These are phyloP conservation scores for Wickerhamomyces rabaulensis DNA, from an alignment of 805 yeast species.

Conservation along the genomic window DNA sequence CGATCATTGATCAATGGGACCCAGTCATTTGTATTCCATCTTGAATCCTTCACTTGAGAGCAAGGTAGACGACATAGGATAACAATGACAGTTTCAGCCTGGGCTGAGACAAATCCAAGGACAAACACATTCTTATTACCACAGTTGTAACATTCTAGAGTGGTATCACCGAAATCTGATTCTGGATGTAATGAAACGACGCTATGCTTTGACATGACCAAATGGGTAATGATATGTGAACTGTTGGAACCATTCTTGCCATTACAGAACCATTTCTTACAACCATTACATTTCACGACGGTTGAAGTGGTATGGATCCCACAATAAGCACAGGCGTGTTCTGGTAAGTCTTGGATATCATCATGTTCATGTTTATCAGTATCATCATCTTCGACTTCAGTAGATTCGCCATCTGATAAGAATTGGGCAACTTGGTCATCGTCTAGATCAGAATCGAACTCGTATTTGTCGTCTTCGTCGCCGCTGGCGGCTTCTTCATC, in stretches of 20 bases:
- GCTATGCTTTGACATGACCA: constrained; percentile 76
- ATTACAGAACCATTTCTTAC: constrained; percentile 90
- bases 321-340: constrained; percentile 62
- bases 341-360: constrained; percentile 20
- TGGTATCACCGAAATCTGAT: constrained; percentile 81
- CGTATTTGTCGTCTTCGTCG: constrained; percentile 1
- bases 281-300: constrained; percentile 70
- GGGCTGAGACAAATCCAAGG: constrained; percentile 84
- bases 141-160: constrained; percentile 86
- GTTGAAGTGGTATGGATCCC: constrained; percentile 60
- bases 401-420: constrained; percentile 14
- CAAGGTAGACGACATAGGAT: constrained; percentile 86
- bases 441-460: constrained; percentile 12
- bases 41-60: constrained; percentile 64
- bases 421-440: constrained; percentile 12
- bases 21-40: constrained; percentile 91
- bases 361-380: constrained; percentile 2
- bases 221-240: constrained; percentile 82
- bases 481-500: background rate
- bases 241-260: constrained; percentile 51
- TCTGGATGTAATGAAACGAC: constrained; percentile 70
- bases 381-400: constrained; percentile 4
- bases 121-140: constrained; percentile 76
- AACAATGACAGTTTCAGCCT: constrained; percentile 80
- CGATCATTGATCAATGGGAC: constrained; percentile 78